Percentiles rank a stretch among this genome's conserved stretches.
Conservation (phyloP, 2,329 filamentous ascomycete species). For the Colletotrichum gigasporum region DNA sequence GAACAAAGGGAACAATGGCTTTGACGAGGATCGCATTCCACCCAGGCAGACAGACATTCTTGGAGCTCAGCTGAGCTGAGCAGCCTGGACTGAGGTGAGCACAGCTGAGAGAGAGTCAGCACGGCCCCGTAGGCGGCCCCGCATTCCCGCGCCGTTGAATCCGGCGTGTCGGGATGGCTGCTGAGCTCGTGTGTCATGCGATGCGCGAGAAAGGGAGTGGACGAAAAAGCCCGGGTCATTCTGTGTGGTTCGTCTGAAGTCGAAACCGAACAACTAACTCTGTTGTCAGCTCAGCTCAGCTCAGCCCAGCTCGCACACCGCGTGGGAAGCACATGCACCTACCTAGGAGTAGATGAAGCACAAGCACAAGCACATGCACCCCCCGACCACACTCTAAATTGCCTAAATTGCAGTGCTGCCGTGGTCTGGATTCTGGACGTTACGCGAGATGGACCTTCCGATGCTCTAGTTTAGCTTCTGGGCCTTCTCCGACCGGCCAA, state of each 20-base stretch:
- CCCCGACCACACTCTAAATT: constrained; percentile 3
- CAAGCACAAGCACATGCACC: too few species aligned
- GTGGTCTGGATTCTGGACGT: neutral
- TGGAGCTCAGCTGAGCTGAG: neutral
- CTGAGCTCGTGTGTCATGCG: neutral
- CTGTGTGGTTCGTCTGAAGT: constrained; percentile 16
- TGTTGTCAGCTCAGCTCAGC: too few species aligned
- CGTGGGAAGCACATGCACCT: too few species aligned
- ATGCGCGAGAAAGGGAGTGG: too few species aligned
- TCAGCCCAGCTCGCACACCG: too few species aligned
- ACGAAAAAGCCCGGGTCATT: neutral
- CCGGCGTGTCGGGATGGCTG: neutral
- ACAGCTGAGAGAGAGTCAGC: too few species aligned
- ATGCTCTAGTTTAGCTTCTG: neutral
- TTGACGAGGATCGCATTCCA: neutral
- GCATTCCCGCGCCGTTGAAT: constrained; percentile 1
- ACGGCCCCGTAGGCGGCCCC: constrained; percentile 4
- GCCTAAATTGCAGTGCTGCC: neutral
- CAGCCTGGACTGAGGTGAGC: too few species aligned
- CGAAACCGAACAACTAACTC: too few species aligned
- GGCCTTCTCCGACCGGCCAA: constrained; percentile 4
- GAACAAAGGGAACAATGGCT: neutral
- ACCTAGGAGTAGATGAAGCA: too few species aligned
- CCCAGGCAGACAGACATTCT: neutral
- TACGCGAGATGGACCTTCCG: constrained; percentile 6